Evolutionary conservation across 257 asterid species (phyloP).

Genomic region (Mentha longifolia): DNA sequence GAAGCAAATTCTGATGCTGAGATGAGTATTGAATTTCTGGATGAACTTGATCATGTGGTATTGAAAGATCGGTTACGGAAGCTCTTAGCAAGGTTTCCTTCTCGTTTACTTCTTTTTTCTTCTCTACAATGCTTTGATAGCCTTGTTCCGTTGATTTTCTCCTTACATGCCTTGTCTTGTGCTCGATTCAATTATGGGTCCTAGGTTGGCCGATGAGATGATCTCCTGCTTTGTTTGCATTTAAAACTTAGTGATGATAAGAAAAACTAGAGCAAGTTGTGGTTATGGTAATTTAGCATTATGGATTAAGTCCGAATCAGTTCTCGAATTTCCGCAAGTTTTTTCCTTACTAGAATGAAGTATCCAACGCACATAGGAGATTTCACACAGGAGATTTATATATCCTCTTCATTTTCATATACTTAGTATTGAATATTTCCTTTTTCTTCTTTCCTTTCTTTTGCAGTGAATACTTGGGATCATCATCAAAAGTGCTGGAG

Average conservation of each 20-base stretch:
- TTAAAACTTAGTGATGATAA: not conserved
- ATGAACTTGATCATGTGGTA: conserved; percentile 64
- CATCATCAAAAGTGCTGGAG: conserved; percentile 37
- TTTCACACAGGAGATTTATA: conserved; percentile 4
- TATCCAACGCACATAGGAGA: not conserved
- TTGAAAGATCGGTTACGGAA: conserved; percentile 61
- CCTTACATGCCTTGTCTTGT: conserved; percentile 14
- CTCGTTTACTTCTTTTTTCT: not conserved
- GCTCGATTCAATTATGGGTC: conserved; percentile 17
- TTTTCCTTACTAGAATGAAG: conserved; percentile 7
- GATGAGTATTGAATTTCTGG: conserved; percentile 40
- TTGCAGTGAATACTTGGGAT: conserved; percentile 50
- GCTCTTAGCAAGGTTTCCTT: conserved; percentile 57
- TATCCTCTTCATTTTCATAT: conserved; percentile 10
- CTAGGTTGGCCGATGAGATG: not conserved
- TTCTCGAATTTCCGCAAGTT: not conserved
- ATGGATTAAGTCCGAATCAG: not conserved
- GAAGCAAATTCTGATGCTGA: conserved; percentile 43
- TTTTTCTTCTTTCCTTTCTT: conserved; percentile 26
- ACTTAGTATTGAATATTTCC: conserved; percentile 15
- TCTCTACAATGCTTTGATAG: conserved; percentile 23
- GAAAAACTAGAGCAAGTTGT: not conserved
- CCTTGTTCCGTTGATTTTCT: conserved; percentile 7
- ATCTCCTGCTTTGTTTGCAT: not conserved
- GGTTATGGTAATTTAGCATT: not conserved